A percentile compares a stretch with the other conserved stretches of the same genome.
Evolutionary conservation across 169 alveolate genomes (phyloP).

Genomic region (Cryptosporidium sp.): DNA sequence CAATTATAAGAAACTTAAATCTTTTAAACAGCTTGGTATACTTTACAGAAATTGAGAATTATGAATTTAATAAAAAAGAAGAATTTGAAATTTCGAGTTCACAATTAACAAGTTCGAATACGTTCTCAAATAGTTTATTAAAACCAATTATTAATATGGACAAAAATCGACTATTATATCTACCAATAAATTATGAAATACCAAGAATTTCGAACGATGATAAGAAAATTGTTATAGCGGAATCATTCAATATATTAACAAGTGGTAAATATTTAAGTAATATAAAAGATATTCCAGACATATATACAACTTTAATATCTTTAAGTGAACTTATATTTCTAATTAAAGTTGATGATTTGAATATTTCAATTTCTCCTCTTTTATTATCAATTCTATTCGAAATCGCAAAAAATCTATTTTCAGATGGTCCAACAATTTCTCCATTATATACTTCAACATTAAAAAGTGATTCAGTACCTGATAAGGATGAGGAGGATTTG

Average conservation of each 20-base stretch:
- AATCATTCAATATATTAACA: constrained; percentile 33
- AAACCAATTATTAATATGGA: constrained; percentile 19
- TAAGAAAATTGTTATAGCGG: constrained; percentile 24
- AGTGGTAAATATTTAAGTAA: constrained; percentile 55
- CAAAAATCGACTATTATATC: not conserved
- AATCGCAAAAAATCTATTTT: constrained; percentile 32
- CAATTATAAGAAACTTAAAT: constrained; percentile 23
- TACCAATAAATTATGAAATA: constrained; percentile 40
- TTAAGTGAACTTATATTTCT: constrained; percentile 32
- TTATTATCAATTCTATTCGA: not conserved
- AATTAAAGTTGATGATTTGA: constrained; percentile 1
- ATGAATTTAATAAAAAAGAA: not conserved
- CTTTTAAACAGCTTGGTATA: constrained; percentile 14
- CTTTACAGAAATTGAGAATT: constrained; percentile 20
- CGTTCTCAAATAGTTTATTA: not conserved
- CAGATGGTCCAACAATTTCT: constrained; percentile 63
- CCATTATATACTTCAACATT: constrained; percentile 52
- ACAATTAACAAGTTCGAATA: not conserved
- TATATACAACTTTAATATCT: constrained; percentile 43
- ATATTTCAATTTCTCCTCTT: constrained; percentile 35
- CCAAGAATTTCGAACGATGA: constrained; percentile 6
- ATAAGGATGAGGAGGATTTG: not conserved
- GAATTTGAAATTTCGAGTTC: not conserved
- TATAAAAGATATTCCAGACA: constrained; percentile 42
- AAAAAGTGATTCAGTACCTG: constrained; percentile 2